These are phyloP conservation scores for Sporisorium exsertum DNA, from an alignment of 1,284 basidiomycete species.

Conservation along the genomic window DNA sequence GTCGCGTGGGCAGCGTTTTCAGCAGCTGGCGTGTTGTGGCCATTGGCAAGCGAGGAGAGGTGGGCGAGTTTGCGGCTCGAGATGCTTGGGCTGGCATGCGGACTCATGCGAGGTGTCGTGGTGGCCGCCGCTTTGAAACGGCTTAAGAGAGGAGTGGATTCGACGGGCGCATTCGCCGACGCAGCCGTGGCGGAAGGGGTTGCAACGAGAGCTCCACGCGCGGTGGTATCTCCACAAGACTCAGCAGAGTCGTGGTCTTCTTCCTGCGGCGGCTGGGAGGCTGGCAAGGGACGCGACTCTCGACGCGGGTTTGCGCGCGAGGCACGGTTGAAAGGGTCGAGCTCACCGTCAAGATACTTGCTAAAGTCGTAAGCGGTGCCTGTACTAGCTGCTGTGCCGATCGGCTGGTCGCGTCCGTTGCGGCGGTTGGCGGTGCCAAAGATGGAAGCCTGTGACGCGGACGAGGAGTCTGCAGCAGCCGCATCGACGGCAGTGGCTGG, in stretches of 20 bases:
- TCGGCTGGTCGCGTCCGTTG: conserved; percentile 30
- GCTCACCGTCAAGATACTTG: conserved; percentile 48
- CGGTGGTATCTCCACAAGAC: conserved; percentile 36
- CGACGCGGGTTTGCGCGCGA: conserved; percentile 36
- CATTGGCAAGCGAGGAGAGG: conserved; percentile 36
- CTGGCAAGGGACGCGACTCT: conserved; percentile 46
- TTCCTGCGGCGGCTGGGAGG: conserved; percentile 5
- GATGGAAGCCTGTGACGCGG: conserved; percentile 33
- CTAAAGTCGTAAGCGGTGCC: conserved; percentile 44
- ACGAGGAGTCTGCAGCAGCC: conserved; percentile 16
- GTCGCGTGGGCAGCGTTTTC: not conserved
- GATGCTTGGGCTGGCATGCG: conserved; percentile 44
- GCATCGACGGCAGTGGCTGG: too few species aligned
- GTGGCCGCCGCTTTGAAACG: conserved; percentile 30
- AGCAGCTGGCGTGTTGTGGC: conserved; percentile 10
- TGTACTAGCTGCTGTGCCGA: conserved; percentile 14
- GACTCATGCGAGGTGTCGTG: conserved; percentile 35
- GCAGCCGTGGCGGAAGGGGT: not conserved
- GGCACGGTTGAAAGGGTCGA: conserved; percentile 50
- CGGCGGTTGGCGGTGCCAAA: conserved; percentile 36
- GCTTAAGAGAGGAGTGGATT: conserved; percentile 38
- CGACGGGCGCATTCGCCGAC: conserved; percentile 17
- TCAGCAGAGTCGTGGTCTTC: conserved; percentile 22
- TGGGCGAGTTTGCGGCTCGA: conserved; percentile 45
- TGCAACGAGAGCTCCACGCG: conserved; percentile 22